Evolutionary conservation across 2,329 filamentous ascomycete genomes (phyloP).

Genomic region (Penicillium sp.): DNA sequence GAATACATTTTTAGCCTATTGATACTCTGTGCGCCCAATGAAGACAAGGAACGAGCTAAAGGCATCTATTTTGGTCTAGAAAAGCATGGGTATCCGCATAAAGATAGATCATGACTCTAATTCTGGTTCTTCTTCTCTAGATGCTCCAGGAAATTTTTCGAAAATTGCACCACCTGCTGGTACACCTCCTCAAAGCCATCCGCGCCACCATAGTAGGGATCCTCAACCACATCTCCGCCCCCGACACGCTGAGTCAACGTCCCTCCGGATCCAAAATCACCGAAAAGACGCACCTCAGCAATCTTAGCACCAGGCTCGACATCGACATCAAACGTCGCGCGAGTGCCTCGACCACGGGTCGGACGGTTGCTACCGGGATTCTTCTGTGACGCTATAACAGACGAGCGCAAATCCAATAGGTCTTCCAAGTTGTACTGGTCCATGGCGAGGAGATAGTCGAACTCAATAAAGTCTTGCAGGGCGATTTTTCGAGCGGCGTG

Average conservation of each 20-base stretch:
- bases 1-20: neutral
- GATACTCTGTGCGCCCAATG: neutral
- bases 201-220: constrained; percentile 90
- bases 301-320: constrained; percentile 42
- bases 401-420: constrained; percentile 64
- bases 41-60: neutral
- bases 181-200: constrained; percentile 86
- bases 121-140: constrained; percentile 44
- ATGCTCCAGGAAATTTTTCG: constrained; percentile 73
- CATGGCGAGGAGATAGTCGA: constrained; percentile 97
- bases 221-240: constrained; percentile 72
- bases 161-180: constrained; percentile 79
- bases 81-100: constrained; percentile 29
- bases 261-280: constrained; percentile 72
- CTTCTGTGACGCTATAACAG: constrained; percentile 53
- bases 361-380: constrained; percentile 17
- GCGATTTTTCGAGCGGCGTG: constrained; percentile 77
- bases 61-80: constrained; percentile 16
- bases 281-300: constrained; percentile 76
- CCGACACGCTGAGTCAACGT: constrained; percentile 40
- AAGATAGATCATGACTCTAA: constrained; percentile 11
- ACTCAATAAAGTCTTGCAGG: constrained; percentile 75
- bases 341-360: constrained; percentile 37
- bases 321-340: constrained; percentile 37
- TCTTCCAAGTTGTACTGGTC: constrained; percentile 80